Evolutionary conservation across 139 green algal genomes (phyloP).

Genomic region (Chlorella vulgaris): DNA sequence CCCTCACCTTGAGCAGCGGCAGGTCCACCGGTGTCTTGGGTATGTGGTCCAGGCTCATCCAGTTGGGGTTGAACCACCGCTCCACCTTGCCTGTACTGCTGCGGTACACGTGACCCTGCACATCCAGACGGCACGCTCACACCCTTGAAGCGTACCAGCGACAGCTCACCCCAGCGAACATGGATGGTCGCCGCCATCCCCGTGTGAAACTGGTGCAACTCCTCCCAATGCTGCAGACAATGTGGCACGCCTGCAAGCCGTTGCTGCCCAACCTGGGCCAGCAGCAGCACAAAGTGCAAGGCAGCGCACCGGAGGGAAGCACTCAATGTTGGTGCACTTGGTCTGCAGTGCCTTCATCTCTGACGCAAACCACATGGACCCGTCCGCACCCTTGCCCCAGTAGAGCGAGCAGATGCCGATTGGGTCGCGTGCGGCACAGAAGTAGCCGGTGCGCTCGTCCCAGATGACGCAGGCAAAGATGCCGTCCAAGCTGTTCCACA

Average conservation of each 20-base stretch:
- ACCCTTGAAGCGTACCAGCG: not conserved
- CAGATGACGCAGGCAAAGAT: constrained; percentile 92
- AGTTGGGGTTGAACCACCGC: constrained; percentile 88
- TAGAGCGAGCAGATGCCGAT: constrained; percentile 97
- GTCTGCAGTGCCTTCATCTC: constrained; percentile 97
- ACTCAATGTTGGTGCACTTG: constrained; percentile 60
- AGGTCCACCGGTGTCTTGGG: constrained; percentile 52
- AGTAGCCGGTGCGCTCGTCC: constrained; percentile 68
- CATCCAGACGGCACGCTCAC: not conserved
- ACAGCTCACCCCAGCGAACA: not conserved
- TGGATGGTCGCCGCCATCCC: no score
- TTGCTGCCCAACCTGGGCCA: no score
- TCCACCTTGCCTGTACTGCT: constrained; percentile 77
- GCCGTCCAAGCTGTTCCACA: constrained; percentile 90
- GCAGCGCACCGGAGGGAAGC: constrained; percentile 76
- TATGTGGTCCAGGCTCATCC: constrained; percentile 58
- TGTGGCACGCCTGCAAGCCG: no score
- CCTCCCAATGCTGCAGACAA: no score
- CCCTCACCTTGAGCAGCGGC: constrained; percentile 20
- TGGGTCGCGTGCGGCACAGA: constrained; percentile 86
- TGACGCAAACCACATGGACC: constrained; percentile 88
- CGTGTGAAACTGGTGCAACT: no score
- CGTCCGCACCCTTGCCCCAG: constrained; percentile 83
- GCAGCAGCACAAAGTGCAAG: not conserved
- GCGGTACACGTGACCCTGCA: constrained; percentile 80